phyloP scores from a whole-genome alignment of 1,139 yeast genomes.

The Eremothecium sinecaudum region DNA sequence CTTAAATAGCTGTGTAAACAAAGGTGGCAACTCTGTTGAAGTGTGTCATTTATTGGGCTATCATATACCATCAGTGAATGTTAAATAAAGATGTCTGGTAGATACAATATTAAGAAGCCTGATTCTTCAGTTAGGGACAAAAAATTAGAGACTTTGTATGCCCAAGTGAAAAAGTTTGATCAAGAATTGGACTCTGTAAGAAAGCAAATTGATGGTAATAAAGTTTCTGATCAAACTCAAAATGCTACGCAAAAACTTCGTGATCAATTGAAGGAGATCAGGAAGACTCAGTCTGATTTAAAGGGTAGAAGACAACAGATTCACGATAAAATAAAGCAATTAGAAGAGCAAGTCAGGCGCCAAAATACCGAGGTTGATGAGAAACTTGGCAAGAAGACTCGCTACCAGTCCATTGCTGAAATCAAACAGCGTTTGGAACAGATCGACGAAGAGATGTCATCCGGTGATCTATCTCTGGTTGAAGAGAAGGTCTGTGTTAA shows the following conservation, averaged over 20 bases:
- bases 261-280: conserved; percentile 52
- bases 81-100: conserved; percentile 10
- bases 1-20: too few relatives aligned
- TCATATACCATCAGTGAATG: too few relatives aligned
- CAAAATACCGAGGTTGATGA: conserved; percentile 64
- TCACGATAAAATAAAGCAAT: conserved; percentile 61
- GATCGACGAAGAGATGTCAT: conserved; percentile 66
- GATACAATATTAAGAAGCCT: conserved; percentile 51
- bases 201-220: conserved; percentile 31
- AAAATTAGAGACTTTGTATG: conserved; percentile 49
- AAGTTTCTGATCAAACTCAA: conserved; percentile 34
- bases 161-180: conserved; percentile 66
- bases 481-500: conserved; percentile 82
- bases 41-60: too few relatives aligned
- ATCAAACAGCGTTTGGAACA: conserved; percentile 63
- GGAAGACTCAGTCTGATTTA: conserved; percentile 58
- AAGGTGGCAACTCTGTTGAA: too few relatives aligned
- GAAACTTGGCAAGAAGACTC: conserved; percentile 34
- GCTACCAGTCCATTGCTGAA: conserved; percentile 65
- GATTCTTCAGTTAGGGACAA: conserved; percentile 53
- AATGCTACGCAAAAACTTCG: conserved; percentile 59
- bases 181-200: conserved; percentile 30
- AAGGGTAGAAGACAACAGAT: conserved; percentile 61
- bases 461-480: conserved; percentile 78
- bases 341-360: conserved; percentile 67